These are phyloP conservation scores for Sonneratia alba DNA, from an alignment of 345 rosid genomes.

Conservation along the genomic window DNA sequence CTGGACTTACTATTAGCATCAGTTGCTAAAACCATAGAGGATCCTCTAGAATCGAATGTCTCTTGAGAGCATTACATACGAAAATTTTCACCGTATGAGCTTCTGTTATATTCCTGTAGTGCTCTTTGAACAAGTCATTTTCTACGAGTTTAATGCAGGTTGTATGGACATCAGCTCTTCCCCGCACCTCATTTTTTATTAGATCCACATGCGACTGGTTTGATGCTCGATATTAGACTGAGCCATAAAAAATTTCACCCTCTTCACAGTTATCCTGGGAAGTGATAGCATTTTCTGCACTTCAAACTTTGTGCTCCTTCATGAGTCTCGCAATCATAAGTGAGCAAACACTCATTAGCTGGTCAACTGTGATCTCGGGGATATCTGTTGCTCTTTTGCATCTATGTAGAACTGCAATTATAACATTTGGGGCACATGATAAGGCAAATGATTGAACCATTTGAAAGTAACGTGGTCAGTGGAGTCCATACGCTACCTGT, in stretches of 20 bases:
- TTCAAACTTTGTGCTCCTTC: background rate
- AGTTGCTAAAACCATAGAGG: no score
- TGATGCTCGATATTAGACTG: slow-evolving; percentile 7
- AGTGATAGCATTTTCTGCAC: background rate
- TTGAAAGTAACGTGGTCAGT: background rate
- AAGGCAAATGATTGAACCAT: background rate
- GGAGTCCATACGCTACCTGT: background rate
- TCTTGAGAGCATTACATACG: no score
- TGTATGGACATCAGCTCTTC: slow-evolving; percentile 13
- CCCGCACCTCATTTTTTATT: slow-evolving; percentile 20
- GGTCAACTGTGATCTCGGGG: no score
- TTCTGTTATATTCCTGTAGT: slow-evolving; percentile 43
- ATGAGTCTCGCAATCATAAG: background rate
- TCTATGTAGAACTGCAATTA: background rate
- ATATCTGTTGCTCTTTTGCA: background rate
- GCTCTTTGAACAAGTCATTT: slow-evolving; percentile 36
- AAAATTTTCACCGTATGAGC: slow-evolving; percentile 29
- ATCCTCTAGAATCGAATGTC: no score
- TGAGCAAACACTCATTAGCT: background rate
- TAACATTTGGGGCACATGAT: background rate
- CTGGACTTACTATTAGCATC: no score
- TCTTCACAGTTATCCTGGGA: slow-evolving; percentile 8
- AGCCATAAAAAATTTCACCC: slow-evolving; percentile 6
- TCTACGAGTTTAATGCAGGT: slow-evolving; percentile 20
- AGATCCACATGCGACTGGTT: slow-evolving; percentile 14